Conservation (phyloP, 2,329 filamentous ascomycete genomes). For the Dactylellina leptospora region DNA sequence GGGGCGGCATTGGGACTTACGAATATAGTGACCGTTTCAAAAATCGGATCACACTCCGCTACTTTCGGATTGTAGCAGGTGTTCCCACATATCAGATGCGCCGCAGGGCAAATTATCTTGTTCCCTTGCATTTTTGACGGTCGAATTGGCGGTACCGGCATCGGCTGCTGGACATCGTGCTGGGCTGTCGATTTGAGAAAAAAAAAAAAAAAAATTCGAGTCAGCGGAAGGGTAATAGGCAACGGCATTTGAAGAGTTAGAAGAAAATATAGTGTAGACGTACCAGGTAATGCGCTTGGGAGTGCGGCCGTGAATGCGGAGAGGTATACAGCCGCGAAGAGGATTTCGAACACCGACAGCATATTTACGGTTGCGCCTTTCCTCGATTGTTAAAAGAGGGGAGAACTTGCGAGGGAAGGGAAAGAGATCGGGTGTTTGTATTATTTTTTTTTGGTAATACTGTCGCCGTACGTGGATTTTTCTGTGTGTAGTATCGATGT, state of each 20-base stretch:
- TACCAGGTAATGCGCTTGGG: neutral
- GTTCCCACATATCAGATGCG: slow-evolving; percentile 13
- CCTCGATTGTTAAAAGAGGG: no score
- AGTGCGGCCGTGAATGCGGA: slow-evolving; percentile 14
- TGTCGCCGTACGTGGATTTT: no score
- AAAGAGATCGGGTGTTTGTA: no score
- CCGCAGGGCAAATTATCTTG: slow-evolving; percentile 7
- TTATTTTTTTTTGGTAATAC: no score
- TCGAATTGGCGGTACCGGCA: no score
- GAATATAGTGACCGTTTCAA: slow-evolving; percentile 34
- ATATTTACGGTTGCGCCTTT: no score
- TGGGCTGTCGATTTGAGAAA: no score
- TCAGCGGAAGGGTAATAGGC: neutral
- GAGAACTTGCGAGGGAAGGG: no score
- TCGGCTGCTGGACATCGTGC: no score
- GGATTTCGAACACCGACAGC: neutral
- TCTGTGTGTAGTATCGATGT: no score
- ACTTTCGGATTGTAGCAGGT: slow-evolving; percentile 40
- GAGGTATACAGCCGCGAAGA: slow-evolving; percentile 19
- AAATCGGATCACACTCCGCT: slow-evolving; percentile 41
- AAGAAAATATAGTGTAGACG: neutral
- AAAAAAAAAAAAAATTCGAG: neutral
- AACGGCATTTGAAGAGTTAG: neutral
- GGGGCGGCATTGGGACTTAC: no score
- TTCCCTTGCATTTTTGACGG: neutral